These are phyloP conservation scores for Fusarium euwallaceae DNA, from an alignment of 2,329 filamentous ascomycete genomes.

Conservation along the genomic window DNA sequence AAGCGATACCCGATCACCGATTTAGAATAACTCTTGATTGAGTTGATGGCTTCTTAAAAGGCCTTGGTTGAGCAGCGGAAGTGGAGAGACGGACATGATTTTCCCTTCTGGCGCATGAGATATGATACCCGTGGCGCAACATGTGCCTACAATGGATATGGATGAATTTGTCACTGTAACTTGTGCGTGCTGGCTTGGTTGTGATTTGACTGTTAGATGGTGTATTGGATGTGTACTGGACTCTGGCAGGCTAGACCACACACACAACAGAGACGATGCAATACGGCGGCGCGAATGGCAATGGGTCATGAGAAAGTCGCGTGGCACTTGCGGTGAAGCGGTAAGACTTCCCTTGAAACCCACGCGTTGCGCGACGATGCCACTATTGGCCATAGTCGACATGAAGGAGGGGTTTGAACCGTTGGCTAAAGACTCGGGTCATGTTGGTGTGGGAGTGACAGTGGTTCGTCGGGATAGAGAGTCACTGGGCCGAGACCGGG, in stretches of 20 bases:
- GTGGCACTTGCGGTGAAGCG: slow-evolving; percentile 7
- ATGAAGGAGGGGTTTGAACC: not conserved
- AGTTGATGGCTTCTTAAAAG: not conserved
- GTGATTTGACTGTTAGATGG: slow-evolving; percentile 8
- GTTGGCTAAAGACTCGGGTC: not conserved
- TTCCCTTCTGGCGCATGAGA: slow-evolving; percentile 26
- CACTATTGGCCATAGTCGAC: slow-evolving; percentile 27
- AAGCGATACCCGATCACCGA: not conserved
- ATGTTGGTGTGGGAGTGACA: not conserved
- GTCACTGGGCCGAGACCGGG: slow-evolving; percentile 2
- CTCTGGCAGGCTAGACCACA: not conserved
- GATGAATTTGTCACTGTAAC: slow-evolving; percentile 6
- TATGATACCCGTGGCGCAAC: slow-evolving; percentile 44
- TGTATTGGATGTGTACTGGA: slow-evolving; percentile 2
- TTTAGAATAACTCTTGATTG: not conserved
- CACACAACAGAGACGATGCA: not conserved
- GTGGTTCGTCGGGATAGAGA: slow-evolving; percentile 30
- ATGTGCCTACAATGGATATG: slow-evolving; percentile 24
- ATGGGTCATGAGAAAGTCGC: not conserved
- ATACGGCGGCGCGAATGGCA: not conserved
- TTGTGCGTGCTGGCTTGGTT: slow-evolving; percentile 2
- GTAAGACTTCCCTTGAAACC: slow-evolving; percentile 14
- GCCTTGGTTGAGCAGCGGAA: not conserved
- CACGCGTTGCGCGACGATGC: slow-evolving; percentile 26
- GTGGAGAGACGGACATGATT: not conserved